Percentiles rank a stretch among this genome's conserved stretches.
Conservation (phyloP, 2,329 filamentous ascomycete species). For the Ramularia endophylla region DNA sequence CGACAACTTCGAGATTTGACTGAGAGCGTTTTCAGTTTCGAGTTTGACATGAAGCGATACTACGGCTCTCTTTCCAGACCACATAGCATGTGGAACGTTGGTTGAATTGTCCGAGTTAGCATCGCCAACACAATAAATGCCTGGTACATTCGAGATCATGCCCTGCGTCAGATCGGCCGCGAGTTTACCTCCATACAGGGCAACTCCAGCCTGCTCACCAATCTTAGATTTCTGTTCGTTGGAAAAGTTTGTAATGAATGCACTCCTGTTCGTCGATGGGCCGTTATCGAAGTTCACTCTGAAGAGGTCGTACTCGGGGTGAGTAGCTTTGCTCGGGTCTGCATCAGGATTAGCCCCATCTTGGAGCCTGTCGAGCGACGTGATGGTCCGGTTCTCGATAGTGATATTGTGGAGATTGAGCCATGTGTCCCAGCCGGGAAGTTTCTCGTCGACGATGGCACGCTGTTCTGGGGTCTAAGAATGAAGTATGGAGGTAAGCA, state of each 20-base stretch:
- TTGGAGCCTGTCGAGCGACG: slow-evolving; percentile 5
- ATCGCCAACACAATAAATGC: slow-evolving; percentile 8
- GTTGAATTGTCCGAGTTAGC: slow-evolving; percentile 8
- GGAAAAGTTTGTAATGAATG: slow-evolving; percentile 10
- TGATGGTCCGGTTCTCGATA: slow-evolving; percentile 11
- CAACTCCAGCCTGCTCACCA: slow-evolving; percentile 6
- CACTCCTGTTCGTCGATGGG: slow-evolving; percentile 5
- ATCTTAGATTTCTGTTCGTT: slow-evolving; percentile 8
- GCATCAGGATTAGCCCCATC: slow-evolving; percentile 6
- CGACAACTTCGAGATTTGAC: not conserved
- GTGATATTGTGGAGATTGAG: slow-evolving; percentile 9
- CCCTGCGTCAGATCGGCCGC: slow-evolving; percentile 9
- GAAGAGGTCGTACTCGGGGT: slow-evolving; percentile 11
- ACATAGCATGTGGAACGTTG: slow-evolving; percentile 11
- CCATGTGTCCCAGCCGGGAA: slow-evolving; percentile 9
- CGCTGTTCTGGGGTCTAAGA: slow-evolving; percentile 10
- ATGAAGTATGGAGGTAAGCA: no score
- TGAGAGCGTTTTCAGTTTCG: not conserved
- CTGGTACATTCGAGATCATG: slow-evolving; percentile 7
- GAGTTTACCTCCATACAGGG: slow-evolving; percentile 8
- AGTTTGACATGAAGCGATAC: slow-evolving; percentile 8
- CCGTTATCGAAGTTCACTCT: slow-evolving; percentile 7
- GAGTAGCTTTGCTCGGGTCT: slow-evolving; percentile 9
- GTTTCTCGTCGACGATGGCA: slow-evolving; percentile 4
- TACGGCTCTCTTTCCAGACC: slow-evolving; percentile 11